Evolutionary conservation across 345 rosid species (phyloP), one percentile per base, ranked within the genome.

Genomic region (Pugionium cornutum): DNA sequence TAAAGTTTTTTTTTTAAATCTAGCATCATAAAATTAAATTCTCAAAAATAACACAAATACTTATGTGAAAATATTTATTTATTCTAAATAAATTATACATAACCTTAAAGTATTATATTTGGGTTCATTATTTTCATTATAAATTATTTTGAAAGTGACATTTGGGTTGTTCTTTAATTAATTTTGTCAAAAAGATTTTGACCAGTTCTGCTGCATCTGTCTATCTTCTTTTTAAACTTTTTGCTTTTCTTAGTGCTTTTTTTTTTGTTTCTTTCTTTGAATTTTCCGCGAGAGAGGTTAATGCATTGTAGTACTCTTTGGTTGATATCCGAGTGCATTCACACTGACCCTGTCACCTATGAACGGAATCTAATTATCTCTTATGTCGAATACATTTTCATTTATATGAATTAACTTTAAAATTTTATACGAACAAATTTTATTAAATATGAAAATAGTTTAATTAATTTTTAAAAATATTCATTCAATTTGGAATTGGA

Each of bases 201-300:
- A 74, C 77, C 53, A 67, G 53, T 60, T 74, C 73, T 73, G 62
- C 72, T 36, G 40, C 66, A 43, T 30, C 18, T 73, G 58, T 73
- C 72, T 18, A 18, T 66, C 68, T 46, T 44, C 62, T 11, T 66
- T 73, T 66, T 31, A 64, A 53, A 67, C 64, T 53, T 67, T 74
- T 54, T 73, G 62, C 59, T 50, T 53, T 69, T 47, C 6, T 30
- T 51, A 28, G 18, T 41, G 9, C 9, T 45, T 2, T 8, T n/a
- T 2, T 40, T 59, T 69, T 51, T 67, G 27, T 9, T 8, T 7
- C 45, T 9, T 47, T 64, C 37, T 34, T 70, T 66, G 62, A 39
- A 52, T 0, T 45, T 45, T 53, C 31, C 52, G 26, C 51, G 53
- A 42, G 10, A 65, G 42, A 64, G 48, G 46, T 72, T 50, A 39